Evolutionary conservation across 306 rosid species (phyloP), one percentile per base, ranked within the genome.

Genomic region (Delonix regia): DNA sequence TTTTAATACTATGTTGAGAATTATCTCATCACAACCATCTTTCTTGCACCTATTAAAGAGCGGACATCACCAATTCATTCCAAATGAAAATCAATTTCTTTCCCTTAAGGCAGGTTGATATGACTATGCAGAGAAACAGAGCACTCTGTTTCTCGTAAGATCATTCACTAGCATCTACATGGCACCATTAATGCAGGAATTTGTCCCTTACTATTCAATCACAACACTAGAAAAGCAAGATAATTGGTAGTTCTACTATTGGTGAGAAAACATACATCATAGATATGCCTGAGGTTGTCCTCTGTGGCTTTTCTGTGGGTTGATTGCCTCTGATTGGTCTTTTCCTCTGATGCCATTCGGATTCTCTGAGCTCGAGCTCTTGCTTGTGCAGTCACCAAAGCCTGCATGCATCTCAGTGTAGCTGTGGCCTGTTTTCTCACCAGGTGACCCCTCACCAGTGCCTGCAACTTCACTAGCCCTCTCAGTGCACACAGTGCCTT

Each of bases 381-480:
- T 4, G 94, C 93, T 78, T 94, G 99, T 22, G 89, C 97, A 24
- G 92, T 92, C 74, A 94, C 87, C 89, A 94, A 83, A 65, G 97
- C 97, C 85, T 92, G 99, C 97, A 94, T 92, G 77, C 94, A 88
- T 71, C 95, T 81, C 15, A 92, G 79, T 18, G 97, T 90, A 53
- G 83, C 92, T 11, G 88, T 89, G 55, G 97, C 97, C 22, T 90
- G 97, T 74, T 87, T 91, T 71, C 97, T 92, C 86, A 94, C 95
- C 61, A 92, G 83, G 79, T 92, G 99, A 36, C 99, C 99, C 79
- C 97, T 92, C 64, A 88, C 97, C 69, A 94, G 76, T 51, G 97
- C 99, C 81, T 94, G 99, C 83, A 94, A 81, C 88, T 92, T 94
- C 83, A 94, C 99, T 42, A 94, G 10, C 47, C 99, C 97, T 78